Percentiles rank a stretch among this genome's conserved stretches.
phyloP scores from a whole-genome alignment of 768 basidiomycete species.

The Psilocybe tampanensis region DNA sequence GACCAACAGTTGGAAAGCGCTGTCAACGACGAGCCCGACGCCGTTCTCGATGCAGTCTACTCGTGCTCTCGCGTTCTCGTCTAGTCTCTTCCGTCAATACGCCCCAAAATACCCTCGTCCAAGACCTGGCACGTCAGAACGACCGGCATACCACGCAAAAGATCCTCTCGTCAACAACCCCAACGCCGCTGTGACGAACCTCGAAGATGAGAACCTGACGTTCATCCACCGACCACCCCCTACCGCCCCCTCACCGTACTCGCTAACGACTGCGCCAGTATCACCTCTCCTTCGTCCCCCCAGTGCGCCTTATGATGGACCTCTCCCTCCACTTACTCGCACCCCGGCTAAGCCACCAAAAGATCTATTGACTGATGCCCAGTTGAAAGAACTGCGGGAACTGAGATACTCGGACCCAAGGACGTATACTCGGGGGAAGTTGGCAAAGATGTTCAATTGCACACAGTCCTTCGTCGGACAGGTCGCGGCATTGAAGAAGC shows the following conservation, averaged over 20 bases:
- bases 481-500: conserved; percentile 62
- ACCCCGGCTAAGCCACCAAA: conserved; percentile 34
- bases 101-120: conserved; percentile 51
- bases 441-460: conserved; percentile 81
- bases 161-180: conserved; percentile 61
- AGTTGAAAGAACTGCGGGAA: conserved; percentile 55
- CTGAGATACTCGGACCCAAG: conserved; percentile 61
- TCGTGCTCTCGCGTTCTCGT: conserved; percentile 18
- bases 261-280: conserved; percentile 65
- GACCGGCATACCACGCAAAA: conserved; percentile 57
- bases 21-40: conserved; percentile 3
- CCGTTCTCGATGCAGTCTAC: conserved; percentile 19
- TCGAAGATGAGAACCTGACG: conserved; percentile 60
- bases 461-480: conserved; percentile 66
- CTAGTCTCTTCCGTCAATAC: conserved; percentile 27
- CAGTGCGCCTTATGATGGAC: conserved; percentile 24
- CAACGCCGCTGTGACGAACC: conserved; percentile 49
- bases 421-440: conserved; percentile 59
- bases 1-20: background rate
- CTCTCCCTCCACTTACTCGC: conserved; percentile 52
- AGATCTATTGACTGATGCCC: conserved; percentile 51
- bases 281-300: conserved; percentile 67
- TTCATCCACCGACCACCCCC: conserved; percentile 89
- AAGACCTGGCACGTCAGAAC: conserved; percentile 51
- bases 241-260: conserved; percentile 71